Base-by-base conservation (phyloP, 306 rosid species). In the Begonia fuchsioides region DNA sequence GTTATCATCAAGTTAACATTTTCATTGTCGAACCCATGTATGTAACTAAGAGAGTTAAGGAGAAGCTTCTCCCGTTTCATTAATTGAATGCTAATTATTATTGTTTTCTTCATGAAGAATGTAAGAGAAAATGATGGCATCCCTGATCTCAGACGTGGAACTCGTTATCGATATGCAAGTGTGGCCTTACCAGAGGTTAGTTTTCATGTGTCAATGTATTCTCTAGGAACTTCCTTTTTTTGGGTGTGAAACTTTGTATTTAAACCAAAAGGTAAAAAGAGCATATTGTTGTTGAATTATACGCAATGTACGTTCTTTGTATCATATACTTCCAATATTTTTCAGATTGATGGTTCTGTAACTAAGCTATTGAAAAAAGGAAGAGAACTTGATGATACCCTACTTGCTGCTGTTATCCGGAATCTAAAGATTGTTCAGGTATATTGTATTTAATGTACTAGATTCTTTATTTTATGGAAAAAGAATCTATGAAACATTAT, bases 361-460 rank as follows among this genome's bases (percentile, higher is more conserved):
- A 53, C 76, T 64, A 83, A 83, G 68, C 67, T 81, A 72, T 46
- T 84, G 61, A 81, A 72, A 63, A 62, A 74, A 68, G 82, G 79
- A 58, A 72, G 77, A 67, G 97, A 81, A 47, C 67, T 90, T 32
- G 78, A 90, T 43, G 82, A 84, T 49, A 60, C 68, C 56, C 66
- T 90, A 77, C 47, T 67, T 3, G 95, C 97, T 53, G 86, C 68
- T 58, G 71, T 79, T 53, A 76, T 90, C 69, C 74, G 64, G 62
- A 84, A 81, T 73, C 71, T 90, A 77, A 90, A 76, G 81, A 79
- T 77, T 56, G 80, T 85, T 55, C 65, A 75, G 94, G 97, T 85
- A 65, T 58, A 61, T 74, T 56, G 52, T 50, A 16, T 47, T 17
- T 41, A 26, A 4, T 26, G 35, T 26, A 26, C 7, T 26, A 26